Percentiles rank a stretch among this genome's conserved stretches.
phyloP scores from a whole-genome alignment of 495 filamentous ascomycete species.

The Hyaloscypha finlandica region DNA sequence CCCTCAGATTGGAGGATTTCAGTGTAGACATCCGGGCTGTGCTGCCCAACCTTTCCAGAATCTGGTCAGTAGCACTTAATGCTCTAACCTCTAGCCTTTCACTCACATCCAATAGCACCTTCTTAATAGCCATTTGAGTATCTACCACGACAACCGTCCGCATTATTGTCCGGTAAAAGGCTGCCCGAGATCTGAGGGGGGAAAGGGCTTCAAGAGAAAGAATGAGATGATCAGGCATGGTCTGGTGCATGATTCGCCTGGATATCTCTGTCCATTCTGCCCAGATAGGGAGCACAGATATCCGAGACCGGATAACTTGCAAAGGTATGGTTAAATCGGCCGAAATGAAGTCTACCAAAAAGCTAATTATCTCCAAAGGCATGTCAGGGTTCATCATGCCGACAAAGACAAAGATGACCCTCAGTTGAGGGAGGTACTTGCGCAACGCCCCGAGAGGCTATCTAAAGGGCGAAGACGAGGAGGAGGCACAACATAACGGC shows the following conservation, averaged over 20 bases:
- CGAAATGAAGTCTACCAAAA: too few relatives aligned
- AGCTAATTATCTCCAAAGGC: too few relatives aligned
- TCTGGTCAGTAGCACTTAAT: not conserved
- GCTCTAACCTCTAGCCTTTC: not conserved
- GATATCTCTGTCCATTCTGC: conserved; percentile 89
- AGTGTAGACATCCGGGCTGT: not conserved
- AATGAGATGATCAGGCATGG: conserved; percentile 99
- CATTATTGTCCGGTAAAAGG: conserved; percentile 87
- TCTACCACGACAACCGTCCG: conserved; percentile 84
- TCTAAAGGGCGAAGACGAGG: too few relatives aligned
- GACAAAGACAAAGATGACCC: too few relatives aligned
- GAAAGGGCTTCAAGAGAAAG: conserved; percentile 45
- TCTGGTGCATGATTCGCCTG: conserved; percentile 90
- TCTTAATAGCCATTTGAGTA: conserved; percentile 87
- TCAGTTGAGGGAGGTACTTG: too few relatives aligned
- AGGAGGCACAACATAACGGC: too few relatives aligned
- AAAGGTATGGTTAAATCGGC: conserved; percentile 59
- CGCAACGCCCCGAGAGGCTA: too few relatives aligned
- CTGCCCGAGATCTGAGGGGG: conserved; percentile 91
- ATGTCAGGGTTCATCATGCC: too few relatives aligned
- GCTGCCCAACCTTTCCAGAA: not conserved
- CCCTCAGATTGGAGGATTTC: not conserved
- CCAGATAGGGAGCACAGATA: conserved; percentile 94
- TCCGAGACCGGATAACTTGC: conserved; percentile 92
- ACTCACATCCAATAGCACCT: conserved; percentile 35